Conservation (phyloP, 2,329 filamentous ascomycete species). For the Ophiostoma ulmi region DNA sequence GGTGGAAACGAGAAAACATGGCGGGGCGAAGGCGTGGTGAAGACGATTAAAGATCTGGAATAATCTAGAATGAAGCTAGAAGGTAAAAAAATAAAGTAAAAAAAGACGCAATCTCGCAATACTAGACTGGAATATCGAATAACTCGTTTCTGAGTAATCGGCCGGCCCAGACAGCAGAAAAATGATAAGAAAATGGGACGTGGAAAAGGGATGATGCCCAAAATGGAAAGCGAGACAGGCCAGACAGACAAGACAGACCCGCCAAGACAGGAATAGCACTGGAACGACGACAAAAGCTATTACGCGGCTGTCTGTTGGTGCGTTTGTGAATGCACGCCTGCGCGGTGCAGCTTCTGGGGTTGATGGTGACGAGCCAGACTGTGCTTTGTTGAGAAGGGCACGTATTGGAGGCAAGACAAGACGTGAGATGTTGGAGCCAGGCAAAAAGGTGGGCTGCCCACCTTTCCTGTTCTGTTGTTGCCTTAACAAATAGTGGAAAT, state of each 20-base stretch:
- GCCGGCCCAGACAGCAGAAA: slow-evolving; percentile 2
- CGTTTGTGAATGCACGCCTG: not conserved
- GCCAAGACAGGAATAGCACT: slow-evolving; percentile 6
- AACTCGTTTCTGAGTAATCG: not conserved
- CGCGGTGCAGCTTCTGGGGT: not conserved
- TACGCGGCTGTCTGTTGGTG: slow-evolving; percentile 2
- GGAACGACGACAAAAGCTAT: not conserved
- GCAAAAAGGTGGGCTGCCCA: not conserved
- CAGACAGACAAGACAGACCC: not conserved
- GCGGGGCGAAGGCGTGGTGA: not conserved
- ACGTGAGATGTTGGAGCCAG: not conserved
- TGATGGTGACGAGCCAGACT: not conserved
- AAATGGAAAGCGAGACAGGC: slow-evolving; percentile 7
- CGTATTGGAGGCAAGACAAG: not conserved
- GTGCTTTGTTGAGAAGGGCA: not conserved
- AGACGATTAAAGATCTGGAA: not conserved
- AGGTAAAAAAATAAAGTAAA: not conserved
- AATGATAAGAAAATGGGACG: slow-evolving; percentile 10
- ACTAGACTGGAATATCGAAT: not conserved
- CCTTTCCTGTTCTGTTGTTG: not conserved
- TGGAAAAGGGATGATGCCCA: slow-evolving; percentile 12
- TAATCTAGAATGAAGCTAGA: not conserved
- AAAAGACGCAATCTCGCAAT: not conserved
- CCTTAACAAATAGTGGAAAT: not conserved
- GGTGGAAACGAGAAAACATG: slow-evolving; percentile 50